phyloP scores from a whole-genome alignment of 177 flowering plant genomes.

The Telopea speciosissima region DNA sequence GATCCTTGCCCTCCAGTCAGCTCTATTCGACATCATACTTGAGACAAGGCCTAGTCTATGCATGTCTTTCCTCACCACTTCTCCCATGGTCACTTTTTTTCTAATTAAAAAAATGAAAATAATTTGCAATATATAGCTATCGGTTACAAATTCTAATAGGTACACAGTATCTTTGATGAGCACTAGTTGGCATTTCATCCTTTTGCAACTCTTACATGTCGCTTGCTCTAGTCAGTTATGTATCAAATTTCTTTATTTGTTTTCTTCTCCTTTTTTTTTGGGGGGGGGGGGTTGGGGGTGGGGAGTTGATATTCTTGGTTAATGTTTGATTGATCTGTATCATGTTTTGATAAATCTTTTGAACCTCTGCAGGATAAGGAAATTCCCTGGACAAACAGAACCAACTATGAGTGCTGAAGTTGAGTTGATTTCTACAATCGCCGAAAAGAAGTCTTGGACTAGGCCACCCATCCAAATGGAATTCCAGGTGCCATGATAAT shows the following conservation, averaged over 20 bases:
- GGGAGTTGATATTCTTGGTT: neutral
- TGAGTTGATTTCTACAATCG: slow-evolving; percentile 92
- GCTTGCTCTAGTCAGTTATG: neutral
- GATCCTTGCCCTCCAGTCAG: no score
- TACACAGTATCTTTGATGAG: neutral
- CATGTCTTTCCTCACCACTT: no score
- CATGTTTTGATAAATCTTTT: neutral
- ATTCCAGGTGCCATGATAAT: slow-evolving; percentile 61
- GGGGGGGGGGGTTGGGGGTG: no score
- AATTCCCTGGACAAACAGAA: slow-evolving; percentile 99
- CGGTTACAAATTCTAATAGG: neutral
- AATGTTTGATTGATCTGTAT: neutral
- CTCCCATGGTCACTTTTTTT: no score
- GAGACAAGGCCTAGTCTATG: no score
- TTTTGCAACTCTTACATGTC: neutral
- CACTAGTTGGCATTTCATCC: neutral
- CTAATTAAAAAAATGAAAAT: neutral
- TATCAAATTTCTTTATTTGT: neutral
- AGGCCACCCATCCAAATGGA: slow-evolving; percentile 99
- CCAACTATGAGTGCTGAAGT: slow-evolving; percentile 97
- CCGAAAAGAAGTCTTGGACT: slow-evolving; percentile 95
- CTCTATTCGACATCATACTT: no score
- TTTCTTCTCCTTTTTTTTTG: neutral
- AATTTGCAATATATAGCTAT: neutral
- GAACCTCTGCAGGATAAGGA: slow-evolving; percentile 64